These are phyloP conservation scores for Cladosporium sp. DNA, from an alignment of 2,329 filamentous ascomycete species.

Conservation along the genomic window DNA sequence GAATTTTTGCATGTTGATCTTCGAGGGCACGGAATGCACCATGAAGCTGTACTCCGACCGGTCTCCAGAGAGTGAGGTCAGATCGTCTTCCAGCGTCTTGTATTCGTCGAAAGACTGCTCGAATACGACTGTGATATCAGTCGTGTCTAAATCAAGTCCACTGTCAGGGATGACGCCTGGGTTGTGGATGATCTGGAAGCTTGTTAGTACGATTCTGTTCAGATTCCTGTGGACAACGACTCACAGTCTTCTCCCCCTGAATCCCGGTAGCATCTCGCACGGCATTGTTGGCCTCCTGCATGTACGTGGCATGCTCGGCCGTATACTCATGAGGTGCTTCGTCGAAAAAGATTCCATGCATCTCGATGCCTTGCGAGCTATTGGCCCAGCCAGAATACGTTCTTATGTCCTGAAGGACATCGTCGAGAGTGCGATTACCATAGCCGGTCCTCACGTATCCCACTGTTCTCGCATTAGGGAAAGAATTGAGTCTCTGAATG, in stretches of 20 bases:
- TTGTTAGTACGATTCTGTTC: neutral
- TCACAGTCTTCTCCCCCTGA: constrained; percentile 14
- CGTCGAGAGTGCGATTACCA: constrained; percentile 17
- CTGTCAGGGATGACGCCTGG: constrained; percentile 19
- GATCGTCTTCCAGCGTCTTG: neutral
- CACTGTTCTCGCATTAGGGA: constrained; percentile 23
- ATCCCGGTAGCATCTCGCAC: constrained; percentile 18
- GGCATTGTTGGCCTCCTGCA: constrained; percentile 16
- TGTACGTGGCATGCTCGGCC: constrained; percentile 11
- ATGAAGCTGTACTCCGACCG: constrained; percentile 17
- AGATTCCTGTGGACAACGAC: neutral
- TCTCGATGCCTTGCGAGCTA: constrained; percentile 11
- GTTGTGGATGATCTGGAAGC: constrained; percentile 22
- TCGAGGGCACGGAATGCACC: constrained; percentile 20
- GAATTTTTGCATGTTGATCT: constrained; percentile 15
- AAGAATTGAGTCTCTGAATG: constrained; percentile 25
- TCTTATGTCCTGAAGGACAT: constrained; percentile 22
- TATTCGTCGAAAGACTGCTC: constrained; percentile 19
- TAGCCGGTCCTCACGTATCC: constrained; percentile 27
- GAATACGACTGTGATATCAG: constrained; percentile 23
- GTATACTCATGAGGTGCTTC: constrained; percentile 19
- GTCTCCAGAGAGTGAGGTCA: constrained; percentile 15
- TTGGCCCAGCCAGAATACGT: constrained; percentile 25
- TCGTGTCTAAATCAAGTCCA: constrained; percentile 12
- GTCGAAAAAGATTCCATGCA: constrained; percentile 28